phyloP scores from a whole-genome alignment of 805 yeast species.

The Scheffersomyces amazonensis region DNA sequence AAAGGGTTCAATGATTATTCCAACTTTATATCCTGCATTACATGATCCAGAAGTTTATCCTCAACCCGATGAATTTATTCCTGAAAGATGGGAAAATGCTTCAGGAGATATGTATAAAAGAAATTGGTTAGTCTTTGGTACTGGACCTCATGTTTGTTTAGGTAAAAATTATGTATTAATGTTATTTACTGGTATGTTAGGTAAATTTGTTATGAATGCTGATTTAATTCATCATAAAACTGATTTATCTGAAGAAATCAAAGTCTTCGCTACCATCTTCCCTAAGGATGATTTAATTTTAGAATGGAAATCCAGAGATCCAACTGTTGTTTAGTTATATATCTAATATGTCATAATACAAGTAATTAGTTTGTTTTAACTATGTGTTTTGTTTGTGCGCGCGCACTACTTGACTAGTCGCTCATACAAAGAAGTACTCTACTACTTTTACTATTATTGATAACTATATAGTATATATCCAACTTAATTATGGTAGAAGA shows the following conservation, averaged over 20 bases:
- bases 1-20: constrained; percentile 95
- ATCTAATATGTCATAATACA: no score
- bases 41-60: constrained; percentile 97
- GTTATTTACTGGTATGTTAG: constrained; percentile 85
- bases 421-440: no score
- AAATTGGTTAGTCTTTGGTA: constrained; percentile 96
- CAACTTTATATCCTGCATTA: constrained; percentile 91
- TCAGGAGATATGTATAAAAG: constrained; percentile 72
- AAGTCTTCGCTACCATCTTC: constrained; percentile 97
- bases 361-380: no score
- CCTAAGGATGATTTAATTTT: constrained; percentile 92
- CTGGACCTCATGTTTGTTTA: constrained; percentile 94
- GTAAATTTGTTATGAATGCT: constrained; percentile 80
- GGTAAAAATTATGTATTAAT: constrained; percentile 94
- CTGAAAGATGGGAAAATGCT: constrained; percentile 94
- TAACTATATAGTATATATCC: no score
- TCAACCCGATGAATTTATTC: constrained; percentile 89
- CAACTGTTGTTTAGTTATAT: constrained; percentile 22
- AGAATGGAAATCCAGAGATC: constrained; percentile 68
- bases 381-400: no score
- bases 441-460: no score
- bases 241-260: constrained; percentile 82
- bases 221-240: constrained; percentile 85
- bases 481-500: no score
- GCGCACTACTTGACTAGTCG: no score